A percentile compares a stretch with the other conserved stretches of the same genome.
These are phyloP conservation scores for Backusella luteola DNA, from an alignment of 192 early-diverging fungal species.

Conservation along the genomic window DNA sequence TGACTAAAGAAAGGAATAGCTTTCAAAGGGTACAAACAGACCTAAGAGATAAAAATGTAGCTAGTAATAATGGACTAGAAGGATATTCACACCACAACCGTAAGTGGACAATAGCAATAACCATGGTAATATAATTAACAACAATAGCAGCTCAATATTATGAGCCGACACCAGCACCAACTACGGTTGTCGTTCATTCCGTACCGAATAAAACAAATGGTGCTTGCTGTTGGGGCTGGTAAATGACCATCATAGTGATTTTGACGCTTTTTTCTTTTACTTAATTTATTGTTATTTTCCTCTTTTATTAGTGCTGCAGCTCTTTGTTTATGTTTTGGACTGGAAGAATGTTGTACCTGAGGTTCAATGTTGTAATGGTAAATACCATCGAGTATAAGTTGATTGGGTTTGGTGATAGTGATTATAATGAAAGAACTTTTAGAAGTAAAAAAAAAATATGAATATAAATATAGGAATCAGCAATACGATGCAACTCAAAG, in stretches of 20 bases:
- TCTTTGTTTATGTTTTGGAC: conserved; percentile 15
- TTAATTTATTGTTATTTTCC: not conserved
- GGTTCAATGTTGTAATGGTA: not conserved
- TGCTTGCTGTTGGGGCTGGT: conserved; percentile 23
- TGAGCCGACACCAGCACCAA: conserved; percentile 13
- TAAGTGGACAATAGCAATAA: not conserved
- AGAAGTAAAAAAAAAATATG: no score
- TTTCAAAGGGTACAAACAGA: not conserved
- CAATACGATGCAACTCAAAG: no score
- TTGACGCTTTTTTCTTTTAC: not conserved
- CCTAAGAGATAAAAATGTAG: not conserved
- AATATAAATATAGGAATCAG: no score
- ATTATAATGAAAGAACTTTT: no score
- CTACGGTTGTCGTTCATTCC: conserved; percentile 16
- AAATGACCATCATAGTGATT: not conserved
- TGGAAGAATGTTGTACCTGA: conserved; percentile 17
- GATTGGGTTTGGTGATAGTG: no score
- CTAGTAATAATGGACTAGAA: not conserved
- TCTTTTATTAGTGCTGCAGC: conserved; percentile 14
- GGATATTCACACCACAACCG: not conserved
- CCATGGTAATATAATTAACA: not conserved
- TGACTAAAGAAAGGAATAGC: not conserved
- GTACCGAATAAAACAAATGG: conserved; percentile 17
- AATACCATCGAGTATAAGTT: no score
- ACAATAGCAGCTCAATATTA: conserved; percentile 8